These are phyloP conservation scores for Marasmius fiardii DNA, from an alignment of 1,284 basidiomycete genomes.

Conservation along the genomic window DNA sequence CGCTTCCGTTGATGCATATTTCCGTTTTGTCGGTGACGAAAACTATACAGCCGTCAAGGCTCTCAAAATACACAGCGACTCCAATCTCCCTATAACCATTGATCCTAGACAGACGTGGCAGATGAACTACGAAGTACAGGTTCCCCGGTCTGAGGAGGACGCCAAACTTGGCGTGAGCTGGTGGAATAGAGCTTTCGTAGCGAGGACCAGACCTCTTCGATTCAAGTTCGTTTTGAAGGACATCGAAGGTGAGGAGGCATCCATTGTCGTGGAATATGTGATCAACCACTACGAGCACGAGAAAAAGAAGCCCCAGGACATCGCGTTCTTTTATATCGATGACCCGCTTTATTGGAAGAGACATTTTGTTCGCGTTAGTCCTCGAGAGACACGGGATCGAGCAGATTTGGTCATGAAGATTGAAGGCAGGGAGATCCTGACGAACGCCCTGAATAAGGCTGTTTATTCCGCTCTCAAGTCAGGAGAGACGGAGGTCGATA, in stretches of 20 bases:
- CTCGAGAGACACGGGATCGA: slow-evolving; percentile 1
- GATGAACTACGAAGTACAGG: slow-evolving; percentile 22
- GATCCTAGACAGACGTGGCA: slow-evolving; percentile 28
- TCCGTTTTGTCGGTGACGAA: slow-evolving; percentile 29
- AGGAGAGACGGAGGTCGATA: slow-evolving; percentile 31
- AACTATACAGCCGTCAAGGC: slow-evolving; percentile 23
- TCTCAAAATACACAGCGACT: slow-evolving; percentile 22
- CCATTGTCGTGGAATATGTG: slow-evolving; percentile 33
- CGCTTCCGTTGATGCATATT: slow-evolving; percentile 25
- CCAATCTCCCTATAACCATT: slow-evolving; percentile 26
- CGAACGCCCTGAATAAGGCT: slow-evolving; percentile 24
- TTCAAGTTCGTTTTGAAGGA: slow-evolving; percentile 29
- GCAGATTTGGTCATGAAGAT: slow-evolving; percentile 19
- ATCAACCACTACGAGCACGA: slow-evolving; percentile 24
- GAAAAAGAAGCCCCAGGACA: slow-evolving; percentile 20
- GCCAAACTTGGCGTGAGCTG: slow-evolving; percentile 22
- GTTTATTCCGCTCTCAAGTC: slow-evolving; percentile 32
- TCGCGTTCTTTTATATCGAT: slow-evolving; percentile 33
- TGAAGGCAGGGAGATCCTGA: slow-evolving; percentile 18
- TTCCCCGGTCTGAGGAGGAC: slow-evolving; percentile 31
- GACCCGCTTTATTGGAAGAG: slow-evolving; percentile 24
- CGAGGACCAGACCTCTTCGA: slow-evolving; percentile 28
- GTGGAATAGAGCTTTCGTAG: slow-evolving; percentile 28
- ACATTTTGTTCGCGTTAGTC: slow-evolving; percentile 21
- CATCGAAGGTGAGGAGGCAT: slow-evolving; percentile 31